Conservation (phyloP, 2,329 filamentous ascomycete genomes). For the Neonectria hederae region DNA sequence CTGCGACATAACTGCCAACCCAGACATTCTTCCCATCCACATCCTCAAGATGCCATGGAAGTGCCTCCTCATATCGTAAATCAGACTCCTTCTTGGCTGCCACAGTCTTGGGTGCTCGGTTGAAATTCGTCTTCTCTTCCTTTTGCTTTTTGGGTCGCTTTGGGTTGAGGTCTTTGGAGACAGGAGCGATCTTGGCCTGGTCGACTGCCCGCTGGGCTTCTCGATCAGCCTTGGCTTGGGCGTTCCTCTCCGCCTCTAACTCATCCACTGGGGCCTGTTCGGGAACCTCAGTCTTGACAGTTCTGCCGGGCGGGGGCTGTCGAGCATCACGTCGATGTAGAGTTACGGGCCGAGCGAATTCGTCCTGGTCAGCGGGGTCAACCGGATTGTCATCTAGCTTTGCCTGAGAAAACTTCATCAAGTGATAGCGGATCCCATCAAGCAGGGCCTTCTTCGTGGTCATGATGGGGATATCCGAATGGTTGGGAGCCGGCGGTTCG, state of each 20-base stretch:
- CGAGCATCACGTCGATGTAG: constrained; percentile 89
- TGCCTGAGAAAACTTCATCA: constrained; percentile 79
- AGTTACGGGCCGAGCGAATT: constrained; percentile 88
- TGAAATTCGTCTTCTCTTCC: constrained; percentile 87
- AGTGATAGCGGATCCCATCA: constrained; percentile 84
- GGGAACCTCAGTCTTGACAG: constrained; percentile 67
- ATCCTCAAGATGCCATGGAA: constrained; percentile 97
- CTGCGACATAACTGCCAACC: constrained; percentile 90
- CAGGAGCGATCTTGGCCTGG: constrained; percentile 91
- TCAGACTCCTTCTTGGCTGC: constrained; percentile 79
- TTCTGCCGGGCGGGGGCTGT: constrained; percentile 70
- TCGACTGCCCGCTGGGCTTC: constrained; percentile 88
- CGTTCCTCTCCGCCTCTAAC: constrained; percentile 70
- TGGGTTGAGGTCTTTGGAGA: constrained; percentile 65
- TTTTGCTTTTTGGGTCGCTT: constrained; percentile 71
- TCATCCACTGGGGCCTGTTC: constrained; percentile 59
- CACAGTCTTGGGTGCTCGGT: constrained; percentile 80
- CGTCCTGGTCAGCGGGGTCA: constrained; percentile 74
- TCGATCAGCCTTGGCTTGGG: constrained; percentile 79
- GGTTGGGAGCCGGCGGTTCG: constrained; percentile 58
- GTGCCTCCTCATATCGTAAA: constrained; percentile 89
- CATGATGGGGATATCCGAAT: constrained; percentile 72
- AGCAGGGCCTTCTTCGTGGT: constrained; percentile 84
- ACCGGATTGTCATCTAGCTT: constrained; percentile 68
- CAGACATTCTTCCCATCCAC: constrained; percentile 95